Conservation (phyloP, 176 grass and related monocot genomes). For the Aegilops sharonensis region DNA sequence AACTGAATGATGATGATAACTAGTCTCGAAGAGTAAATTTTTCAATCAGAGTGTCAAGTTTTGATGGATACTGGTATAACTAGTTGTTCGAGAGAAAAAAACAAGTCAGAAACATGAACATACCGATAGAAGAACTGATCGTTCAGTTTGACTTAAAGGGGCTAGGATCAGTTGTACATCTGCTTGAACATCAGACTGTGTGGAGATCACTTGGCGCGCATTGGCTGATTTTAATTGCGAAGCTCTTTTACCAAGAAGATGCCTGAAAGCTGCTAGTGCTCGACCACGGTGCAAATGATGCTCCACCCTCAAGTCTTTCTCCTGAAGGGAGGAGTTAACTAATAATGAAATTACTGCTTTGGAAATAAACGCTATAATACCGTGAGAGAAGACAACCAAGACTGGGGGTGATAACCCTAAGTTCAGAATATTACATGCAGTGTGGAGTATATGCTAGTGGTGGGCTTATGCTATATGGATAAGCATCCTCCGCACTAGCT, state of each 20-base stretch:
- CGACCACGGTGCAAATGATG: slow-evolving; percentile 87
- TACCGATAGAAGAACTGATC: slow-evolving; percentile 83
- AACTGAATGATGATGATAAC: slow-evolving; percentile 8
- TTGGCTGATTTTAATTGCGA: slow-evolving; percentile 68
- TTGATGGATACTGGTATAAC: background rate
- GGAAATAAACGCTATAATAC: slow-evolving; percentile 2
- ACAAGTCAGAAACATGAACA: slow-evolving; percentile 34
- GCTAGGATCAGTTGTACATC: slow-evolving; percentile 78
- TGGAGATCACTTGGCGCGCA: slow-evolving; percentile 56
- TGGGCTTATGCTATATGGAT: slow-evolving; percentile 15
- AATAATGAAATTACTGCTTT: slow-evolving; percentile 8
- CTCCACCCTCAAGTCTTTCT: slow-evolving; percentile 86
- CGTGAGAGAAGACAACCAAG: slow-evolving; percentile 5
- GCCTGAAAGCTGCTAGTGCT: slow-evolving; percentile 83
- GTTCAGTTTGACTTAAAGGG: slow-evolving; percentile 81
- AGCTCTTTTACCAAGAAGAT: slow-evolving; percentile 85
- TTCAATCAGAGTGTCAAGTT: slow-evolving; percentile 8
- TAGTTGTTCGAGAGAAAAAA: background rate
- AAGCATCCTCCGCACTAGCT: slow-evolving; percentile 11
- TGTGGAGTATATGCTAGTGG: background rate
- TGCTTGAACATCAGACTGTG: slow-evolving; percentile 68
- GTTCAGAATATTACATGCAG: background rate
- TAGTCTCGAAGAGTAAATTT: background rate
- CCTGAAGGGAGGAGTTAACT: slow-evolving; percentile 38
- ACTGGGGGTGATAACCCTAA: background rate